Evolutionary conservation across 345 rosid species (phyloP), one percentile per base, ranked within the genome.

Genomic region (Angophora floribunda): DNA sequence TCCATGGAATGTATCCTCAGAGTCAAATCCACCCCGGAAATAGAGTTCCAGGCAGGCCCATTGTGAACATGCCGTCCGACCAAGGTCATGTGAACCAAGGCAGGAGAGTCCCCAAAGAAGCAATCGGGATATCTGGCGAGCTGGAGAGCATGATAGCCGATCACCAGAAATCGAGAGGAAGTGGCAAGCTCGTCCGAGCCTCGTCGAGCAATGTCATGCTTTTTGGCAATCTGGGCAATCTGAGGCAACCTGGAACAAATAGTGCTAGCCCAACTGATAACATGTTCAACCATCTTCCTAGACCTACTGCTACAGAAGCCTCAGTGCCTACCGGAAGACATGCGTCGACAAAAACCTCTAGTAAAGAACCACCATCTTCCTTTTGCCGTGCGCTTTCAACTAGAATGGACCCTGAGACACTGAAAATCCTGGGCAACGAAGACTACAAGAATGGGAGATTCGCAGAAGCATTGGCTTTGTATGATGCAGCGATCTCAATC

Each of bases 141-240:
- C 97, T 98, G 1, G 99, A 98, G 53, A 96, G 89, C 87, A 94
- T 97, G 95, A 95, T 97, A 55, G 78, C 89, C 1, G 98, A 98
- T 89, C 97, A 94, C 87, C 99, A 96, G 70, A 96, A 93, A 90
- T 82, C 92, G 4, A 95, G 85, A 87, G 97, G 97, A 86, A 80
- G 88, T 52, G 91, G 86, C 52, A 91, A 88, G 1, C 89, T 98
- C 36, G 97, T 98, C 51, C 93, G 99, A 51, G 99, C 99, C 24
- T 96, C 99, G 2, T 98, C 99, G 5, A 89, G 99, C 88, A 98
- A 98, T 80, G 92, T 98, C 4, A 96, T 97, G 99, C 90, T 98
- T 36, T 91, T 7, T n/a, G 96, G 98, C 0, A 95, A 96, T 88
- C 93, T 98, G 53, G 99, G 99, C 1, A 98, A 97, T 90, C 28